Percentiles rank a stretch among this genome's conserved stretches.
Conservation (phyloP, 164 flowering plant genomes). For the Vitis labrusca region DNA sequence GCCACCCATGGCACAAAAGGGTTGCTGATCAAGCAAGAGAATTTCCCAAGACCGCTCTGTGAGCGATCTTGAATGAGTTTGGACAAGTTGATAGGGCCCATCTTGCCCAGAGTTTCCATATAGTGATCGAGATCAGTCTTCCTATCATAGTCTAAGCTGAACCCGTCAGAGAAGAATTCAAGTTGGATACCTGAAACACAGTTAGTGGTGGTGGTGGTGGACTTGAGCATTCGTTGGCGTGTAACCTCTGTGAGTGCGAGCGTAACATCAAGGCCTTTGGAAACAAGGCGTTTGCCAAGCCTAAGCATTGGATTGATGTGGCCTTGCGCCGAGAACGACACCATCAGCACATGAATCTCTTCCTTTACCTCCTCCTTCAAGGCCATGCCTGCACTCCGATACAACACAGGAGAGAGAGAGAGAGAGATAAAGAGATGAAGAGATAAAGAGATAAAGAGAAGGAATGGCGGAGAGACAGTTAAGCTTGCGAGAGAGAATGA, state of each 20-base stretch:
- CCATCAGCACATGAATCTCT: slow-evolving; percentile 9
- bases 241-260: slow-evolving; percentile 26
- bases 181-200: slow-evolving; percentile 15
- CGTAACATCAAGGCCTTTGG: slow-evolving; percentile 33
- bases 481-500: too few species aligned
- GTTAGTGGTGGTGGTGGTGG: slow-evolving; percentile 11
- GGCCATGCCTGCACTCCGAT: too few species aligned
- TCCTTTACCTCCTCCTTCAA: too few species aligned
- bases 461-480: too few species aligned
- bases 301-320: slow-evolving; percentile 13
- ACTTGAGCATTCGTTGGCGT: slow-evolving; percentile 16
- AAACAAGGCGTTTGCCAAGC: slow-evolving; percentile 13
- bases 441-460: too few species aligned
- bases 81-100: slow-evolving; percentile 28
- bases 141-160: slow-evolving; percentile 27
- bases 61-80: slow-evolving; percentile 14
- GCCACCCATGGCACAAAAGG: slow-evolving; percentile 38
- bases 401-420: too few species aligned
- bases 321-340: slow-evolving; percentile 9
- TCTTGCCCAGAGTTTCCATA: slow-evolving; percentile 18
- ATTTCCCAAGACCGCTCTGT: not conserved
- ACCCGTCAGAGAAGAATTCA: slow-evolving; percentile 43
- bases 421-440: too few species aligned
- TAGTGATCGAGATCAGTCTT: slow-evolving; percentile 13
- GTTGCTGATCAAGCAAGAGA: slow-evolving; percentile 27